A percentile compares a stretch with the other conserved stretches of the same genome.
phyloP scores from a whole-genome alignment of 2,329 filamentous ascomycete genomes.

The Clarireedia homoeocarpa region DNA sequence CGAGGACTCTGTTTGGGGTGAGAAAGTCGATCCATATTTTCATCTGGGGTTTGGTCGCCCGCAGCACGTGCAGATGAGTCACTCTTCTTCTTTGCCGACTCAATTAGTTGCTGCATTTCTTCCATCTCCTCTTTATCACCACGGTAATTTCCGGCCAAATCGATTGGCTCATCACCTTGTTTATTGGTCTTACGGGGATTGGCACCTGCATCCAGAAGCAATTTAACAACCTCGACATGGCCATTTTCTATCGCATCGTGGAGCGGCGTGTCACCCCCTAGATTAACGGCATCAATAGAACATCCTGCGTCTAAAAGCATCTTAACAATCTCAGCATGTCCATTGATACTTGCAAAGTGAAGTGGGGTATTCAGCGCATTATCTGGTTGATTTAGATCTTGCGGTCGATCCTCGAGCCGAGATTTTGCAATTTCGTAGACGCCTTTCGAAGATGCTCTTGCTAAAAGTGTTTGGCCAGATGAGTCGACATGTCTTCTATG shows the following conservation, averaged over 20 bases:
- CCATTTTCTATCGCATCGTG: constrained; percentile 96
- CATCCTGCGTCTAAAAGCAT: constrained; percentile 80
- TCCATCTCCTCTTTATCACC: constrained; percentile 45
- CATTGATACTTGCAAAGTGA: constrained; percentile 85
- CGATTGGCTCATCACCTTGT: constrained; percentile 82
- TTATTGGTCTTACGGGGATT: constrained; percentile 87
- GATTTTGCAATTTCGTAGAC: constrained; percentile 73
- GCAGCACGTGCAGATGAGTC: constrained; percentile 46
- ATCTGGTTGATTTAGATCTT: constrained; percentile 82
- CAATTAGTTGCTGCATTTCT: constrained; percentile 65
- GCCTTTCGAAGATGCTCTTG: constrained; percentile 81
- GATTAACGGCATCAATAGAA: constrained; percentile 69
- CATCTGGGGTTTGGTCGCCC: constrained; percentile 38
- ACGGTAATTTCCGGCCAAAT: constrained; percentile 66
- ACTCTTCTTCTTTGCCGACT: constrained; percentile 50
- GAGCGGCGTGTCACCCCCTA: constrained; percentile 85
- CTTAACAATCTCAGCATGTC: constrained; percentile 78
- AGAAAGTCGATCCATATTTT: constrained; percentile 36
- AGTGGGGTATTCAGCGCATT: constrained; percentile 95
- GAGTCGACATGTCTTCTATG: constrained; percentile 87
- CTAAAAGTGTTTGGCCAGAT: constrained; percentile 83
- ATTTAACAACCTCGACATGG: constrained; percentile 77
- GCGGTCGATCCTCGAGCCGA: constrained; percentile 63
- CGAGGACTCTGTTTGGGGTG: constrained; percentile 52
- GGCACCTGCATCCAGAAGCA: constrained; percentile 78